A percentile compares a stretch with the other conserved stretches of the same genome.
Evolutionary conservation across 768 basidiomycete genomes (phyloP).

Genomic region (Boletus vermiculosoides): DNA sequence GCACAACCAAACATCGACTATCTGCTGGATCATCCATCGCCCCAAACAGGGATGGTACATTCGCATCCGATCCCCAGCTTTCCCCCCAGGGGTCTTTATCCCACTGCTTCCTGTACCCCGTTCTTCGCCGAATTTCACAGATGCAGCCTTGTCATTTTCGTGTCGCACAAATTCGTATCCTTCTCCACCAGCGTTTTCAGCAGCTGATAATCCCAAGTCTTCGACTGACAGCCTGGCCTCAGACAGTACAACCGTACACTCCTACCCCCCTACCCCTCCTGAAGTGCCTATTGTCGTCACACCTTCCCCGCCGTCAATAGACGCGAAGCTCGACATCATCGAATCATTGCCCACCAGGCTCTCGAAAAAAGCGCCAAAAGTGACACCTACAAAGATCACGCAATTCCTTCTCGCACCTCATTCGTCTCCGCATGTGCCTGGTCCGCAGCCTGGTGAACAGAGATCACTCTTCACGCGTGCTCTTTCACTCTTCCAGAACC

Average conservation of each 20-base stretch:
- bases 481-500: constrained; percentile 45
- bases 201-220: constrained; percentile 14
- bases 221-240: constrained; percentile 29
- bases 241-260: constrained; percentile 43
- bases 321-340: constrained; percentile 28
- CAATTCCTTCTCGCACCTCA: constrained; percentile 55
- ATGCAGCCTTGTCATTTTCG: constrained; percentile 52
- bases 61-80: constrained; percentile 66
- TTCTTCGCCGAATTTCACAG: constrained; percentile 45
- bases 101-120: constrained; percentile 50
- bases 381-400: constrained; percentile 32
- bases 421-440: constrained; percentile 37
- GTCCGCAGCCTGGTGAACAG: constrained; percentile 27
- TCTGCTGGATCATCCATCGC: constrained; percentile 76
- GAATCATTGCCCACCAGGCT: constrained; percentile 1
- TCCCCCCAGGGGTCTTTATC: constrained; percentile 61
- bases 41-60: constrained; percentile 87
- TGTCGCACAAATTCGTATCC: constrained; percentile 46
- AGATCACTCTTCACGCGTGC: constrained; percentile 51
- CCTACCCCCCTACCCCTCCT: constrained; percentile 59
- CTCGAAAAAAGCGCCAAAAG: constrained; percentile 9
- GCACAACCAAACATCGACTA: constrained; percentile 66
- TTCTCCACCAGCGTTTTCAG: constrained; percentile 18
- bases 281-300: constrained; percentile 29
- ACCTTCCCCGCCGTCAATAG: constrained; percentile 35